Percentiles rank a stretch among this genome's conserved stretches.
Conservation (phyloP, 2,329 filamentous ascomycete genomes). For the Penicillium digitatum region DNA sequence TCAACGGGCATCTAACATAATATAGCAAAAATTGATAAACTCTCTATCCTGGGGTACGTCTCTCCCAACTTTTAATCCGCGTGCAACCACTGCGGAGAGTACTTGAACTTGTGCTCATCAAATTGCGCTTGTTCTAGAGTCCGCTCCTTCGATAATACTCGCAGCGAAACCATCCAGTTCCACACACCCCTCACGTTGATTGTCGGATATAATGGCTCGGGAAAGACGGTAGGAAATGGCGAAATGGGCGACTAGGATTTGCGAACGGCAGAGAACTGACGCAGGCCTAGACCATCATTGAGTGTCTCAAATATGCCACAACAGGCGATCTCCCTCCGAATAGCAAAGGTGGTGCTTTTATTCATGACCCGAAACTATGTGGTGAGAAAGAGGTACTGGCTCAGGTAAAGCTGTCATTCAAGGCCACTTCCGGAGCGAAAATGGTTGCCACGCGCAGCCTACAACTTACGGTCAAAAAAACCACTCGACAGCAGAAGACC, state of each 20-base stretch:
- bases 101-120: not conserved
- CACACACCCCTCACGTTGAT: conserved; percentile 90
- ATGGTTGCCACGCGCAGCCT: conserved; percentile 81
- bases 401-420: conserved; percentile 87
- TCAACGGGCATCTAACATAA: conserved; percentile 4
- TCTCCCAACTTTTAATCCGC: not conserved
- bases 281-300: conserved; percentile 72
- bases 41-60: conserved; percentile 70
- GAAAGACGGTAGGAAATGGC: conserved; percentile 68
- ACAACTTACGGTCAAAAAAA: conserved; percentile 83
- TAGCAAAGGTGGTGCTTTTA: conserved; percentile 82
- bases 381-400: conserved; percentile 86
- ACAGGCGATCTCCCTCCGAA: conserved; percentile 92
- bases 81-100: not conserved
- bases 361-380: conserved; percentile 87
- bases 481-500: conserved; percentile 70
- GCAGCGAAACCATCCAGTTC: conserved; percentile 77
- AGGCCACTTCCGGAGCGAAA: conserved; percentile 68
- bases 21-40: conserved; percentile 78
- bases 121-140: conserved; percentile 45
- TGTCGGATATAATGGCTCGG: conserved; percentile 94
- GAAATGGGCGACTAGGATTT: not conserved
- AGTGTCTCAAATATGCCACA: conserved; percentile 96
- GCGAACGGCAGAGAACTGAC: conserved; percentile 8
- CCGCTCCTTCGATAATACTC: conserved; percentile 77